These are phyloP conservation scores for Aurifilum marmelostoma DNA, from an alignment of 2,329 filamentous ascomycete species.

Conservation along the genomic window DNA sequence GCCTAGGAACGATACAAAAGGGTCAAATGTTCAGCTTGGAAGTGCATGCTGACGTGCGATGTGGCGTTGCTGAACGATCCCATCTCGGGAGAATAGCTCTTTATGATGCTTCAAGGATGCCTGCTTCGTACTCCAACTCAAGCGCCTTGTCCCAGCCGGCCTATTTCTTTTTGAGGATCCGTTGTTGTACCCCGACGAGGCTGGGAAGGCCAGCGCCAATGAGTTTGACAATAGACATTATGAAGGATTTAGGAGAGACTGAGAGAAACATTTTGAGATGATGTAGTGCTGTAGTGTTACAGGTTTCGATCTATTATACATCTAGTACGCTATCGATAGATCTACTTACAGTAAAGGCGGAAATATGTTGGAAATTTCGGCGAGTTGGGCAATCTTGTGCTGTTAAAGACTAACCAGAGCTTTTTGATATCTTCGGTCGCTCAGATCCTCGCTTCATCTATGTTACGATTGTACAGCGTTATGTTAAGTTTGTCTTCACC, in stretches of 20 bases:
- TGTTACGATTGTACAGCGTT: background rate
- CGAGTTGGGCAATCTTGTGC: background rate
- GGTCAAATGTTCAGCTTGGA: conserved; percentile 51
- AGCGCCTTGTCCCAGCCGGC: conserved; percentile 47
- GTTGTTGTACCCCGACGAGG: conserved; percentile 52
- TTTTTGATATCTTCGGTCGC: background rate
- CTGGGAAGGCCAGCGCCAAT: conserved; percentile 38
- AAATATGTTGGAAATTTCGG: background rate
- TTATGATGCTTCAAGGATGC: conserved; percentile 40
- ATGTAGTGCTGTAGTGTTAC: background rate
- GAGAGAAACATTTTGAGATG: too few relatives aligned
- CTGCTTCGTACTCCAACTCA: conserved; percentile 42
- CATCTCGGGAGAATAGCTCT: conserved; percentile 42
- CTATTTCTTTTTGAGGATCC: conserved; percentile 42
- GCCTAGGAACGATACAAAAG: conserved; percentile 51
- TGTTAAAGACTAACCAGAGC: background rate
- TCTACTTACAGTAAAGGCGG: background rate
- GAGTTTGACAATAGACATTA: conserved; percentile 8
- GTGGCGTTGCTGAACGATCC: conserved; percentile 42
- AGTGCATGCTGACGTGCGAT: conserved; percentile 34
- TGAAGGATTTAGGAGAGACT: background rate
- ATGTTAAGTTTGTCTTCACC: background rate
- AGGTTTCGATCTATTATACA: background rate
- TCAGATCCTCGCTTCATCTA: too few relatives aligned
- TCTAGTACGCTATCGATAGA: background rate